phyloP scores from a whole-genome alignment of 176 grass and related monocot genomes.

The Canna indica region DNA sequence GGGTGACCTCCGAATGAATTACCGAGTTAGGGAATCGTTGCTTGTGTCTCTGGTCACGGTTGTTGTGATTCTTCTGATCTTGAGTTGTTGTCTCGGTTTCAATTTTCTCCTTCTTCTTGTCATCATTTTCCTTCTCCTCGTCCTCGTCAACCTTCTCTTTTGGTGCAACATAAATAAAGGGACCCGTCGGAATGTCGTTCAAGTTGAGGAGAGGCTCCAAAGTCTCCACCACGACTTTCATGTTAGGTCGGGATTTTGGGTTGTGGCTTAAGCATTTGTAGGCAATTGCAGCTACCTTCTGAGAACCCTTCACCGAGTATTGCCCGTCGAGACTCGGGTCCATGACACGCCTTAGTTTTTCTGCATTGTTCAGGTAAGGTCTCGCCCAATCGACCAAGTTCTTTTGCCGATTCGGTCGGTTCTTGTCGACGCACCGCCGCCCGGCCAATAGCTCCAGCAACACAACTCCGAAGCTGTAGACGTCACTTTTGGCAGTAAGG shows the following conservation, averaged over 20 bases:
- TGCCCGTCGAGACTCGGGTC: conserved; percentile 47
- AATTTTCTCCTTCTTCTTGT: conserved; percentile 1
- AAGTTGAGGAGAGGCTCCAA: conserved; percentile 68
- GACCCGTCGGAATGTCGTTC: conserved; percentile 46
- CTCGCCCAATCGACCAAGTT: conserved; percentile 82
- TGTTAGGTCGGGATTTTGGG: conserved; percentile 45
- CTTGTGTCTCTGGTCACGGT: conserved; percentile 18
- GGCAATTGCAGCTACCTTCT: conserved; percentile 46
- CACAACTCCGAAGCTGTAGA: conserved; percentile 91
- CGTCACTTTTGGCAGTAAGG: conserved; percentile 61
- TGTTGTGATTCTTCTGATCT: conserved; percentile 24
- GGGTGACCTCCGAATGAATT: conserved; percentile 52
- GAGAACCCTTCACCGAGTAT: conserved; percentile 49
- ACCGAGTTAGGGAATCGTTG: conserved; percentile 44
- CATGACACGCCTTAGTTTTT: conserved; percentile 61
- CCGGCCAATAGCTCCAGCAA: conserved; percentile 67
- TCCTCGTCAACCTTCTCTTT: background rate
- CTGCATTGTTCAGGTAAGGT: conserved; percentile 55
- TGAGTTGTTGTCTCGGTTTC: background rate
- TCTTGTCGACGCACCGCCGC: conserved; percentile 51
- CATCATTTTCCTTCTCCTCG: background rate
- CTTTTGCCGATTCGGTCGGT: conserved; percentile 44
- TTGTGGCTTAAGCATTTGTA: conserved; percentile 66
- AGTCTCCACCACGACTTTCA: conserved; percentile 66
- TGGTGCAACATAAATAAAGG: conserved; percentile 50